Percentiles rank a stretch among this genome's conserved stretches.
Conservation (phyloP, 1,139 yeast species). For the Blastobotrys illinoisensis region DNA sequence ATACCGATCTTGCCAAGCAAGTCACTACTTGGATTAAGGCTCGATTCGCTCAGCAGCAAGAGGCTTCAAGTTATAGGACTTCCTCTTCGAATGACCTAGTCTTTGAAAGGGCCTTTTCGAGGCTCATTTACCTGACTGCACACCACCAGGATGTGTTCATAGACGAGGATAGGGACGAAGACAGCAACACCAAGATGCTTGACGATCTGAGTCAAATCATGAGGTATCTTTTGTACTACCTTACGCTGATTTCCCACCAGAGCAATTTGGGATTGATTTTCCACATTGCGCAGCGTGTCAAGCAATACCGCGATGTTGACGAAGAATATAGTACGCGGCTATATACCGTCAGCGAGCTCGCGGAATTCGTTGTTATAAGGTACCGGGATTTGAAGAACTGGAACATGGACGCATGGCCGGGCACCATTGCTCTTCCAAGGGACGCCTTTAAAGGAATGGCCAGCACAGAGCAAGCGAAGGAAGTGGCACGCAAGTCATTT, state of each 20-base stretch:
- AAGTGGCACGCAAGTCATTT: conserved; percentile 38
- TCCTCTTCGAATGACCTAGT: conserved; percentile 21
- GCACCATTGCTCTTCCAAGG: conserved; percentile 58
- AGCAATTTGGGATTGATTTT: conserved; percentile 70
- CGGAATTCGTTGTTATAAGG: conserved; percentile 60
- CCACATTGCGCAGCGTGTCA: conserved; percentile 72
- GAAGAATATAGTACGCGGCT: conserved; percentile 37
- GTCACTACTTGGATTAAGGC: conserved; percentile 72
- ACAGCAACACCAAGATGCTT: conserved; percentile 13
- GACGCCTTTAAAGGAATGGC: conserved; percentile 61
- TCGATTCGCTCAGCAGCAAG: conserved; percentile 41
- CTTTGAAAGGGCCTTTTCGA: conserved; percentile 61
- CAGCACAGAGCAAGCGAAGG: conserved; percentile 26
- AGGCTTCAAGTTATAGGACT: conserved; percentile 3
- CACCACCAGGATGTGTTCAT: conserved; percentile 67
- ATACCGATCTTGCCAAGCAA: conserved; percentile 42
- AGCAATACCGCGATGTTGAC: conserved; percentile 65
- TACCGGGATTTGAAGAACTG: conserved; percentile 55
- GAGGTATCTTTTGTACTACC: conserved; percentile 52
- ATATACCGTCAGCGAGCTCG: conserved; percentile 66
- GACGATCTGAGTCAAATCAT: conserved; percentile 17
- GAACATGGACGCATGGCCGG: conserved; percentile 79
- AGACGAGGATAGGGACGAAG: conserved; percentile 26
- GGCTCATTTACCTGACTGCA: conserved; percentile 64
- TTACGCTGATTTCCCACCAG: conserved; percentile 55